Evolutionary conservation across 2,329 filamentous ascomycete genomes (phyloP), one percentile per base, ranked within the genome.

Genomic region (Thielaviopsis populi): DNA sequence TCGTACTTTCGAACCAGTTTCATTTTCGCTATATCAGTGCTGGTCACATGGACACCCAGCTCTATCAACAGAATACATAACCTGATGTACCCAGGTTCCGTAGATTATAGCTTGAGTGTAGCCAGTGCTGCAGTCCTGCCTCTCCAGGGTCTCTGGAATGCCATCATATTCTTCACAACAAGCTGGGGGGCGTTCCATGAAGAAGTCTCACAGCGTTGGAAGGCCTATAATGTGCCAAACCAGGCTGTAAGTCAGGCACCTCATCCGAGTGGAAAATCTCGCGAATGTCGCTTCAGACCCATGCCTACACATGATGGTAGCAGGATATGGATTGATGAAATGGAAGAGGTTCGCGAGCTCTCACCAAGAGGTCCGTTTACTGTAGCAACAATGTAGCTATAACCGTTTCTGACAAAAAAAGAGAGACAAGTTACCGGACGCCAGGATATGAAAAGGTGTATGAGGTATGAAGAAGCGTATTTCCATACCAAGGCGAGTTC

Each of bases 121-220:
- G 80, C 83, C 1, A 84, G 85, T 6, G 84, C 86, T 1, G 78
- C 88, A 1, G 88, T 91, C 0, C 77, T 92, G 3, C 88, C 89
- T 0, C 76, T 90, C 1, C 89, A 92, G 72, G 89, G 89, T 0
- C 81, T 90, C 40, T 91, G 88, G 87, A 92, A 92, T 70, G 81
- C 84, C 37, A 75, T 89, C 62, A 89, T 94, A 64, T 92, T 91
- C 73, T 82, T 87, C 66, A 80, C 81, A 4, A 88, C 87, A 1
- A 88, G 79, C 67, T 79, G 76, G 75, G 59, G 24, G 0, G 68
- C 74, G 50, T 74, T 78, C 63, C 76, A 73, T 58, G 61, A 66
- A 48, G 64, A 63, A 24, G 24, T 42, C 19, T 22, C 19, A 22
- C 41, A 61, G 13, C 2, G 27, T n/a, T 50, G 41, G 59, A n/a